Evolutionary conservation across 768 basidiomycete genomes (phyloP).

Genomic region (Mycena capillaripes): DNA sequence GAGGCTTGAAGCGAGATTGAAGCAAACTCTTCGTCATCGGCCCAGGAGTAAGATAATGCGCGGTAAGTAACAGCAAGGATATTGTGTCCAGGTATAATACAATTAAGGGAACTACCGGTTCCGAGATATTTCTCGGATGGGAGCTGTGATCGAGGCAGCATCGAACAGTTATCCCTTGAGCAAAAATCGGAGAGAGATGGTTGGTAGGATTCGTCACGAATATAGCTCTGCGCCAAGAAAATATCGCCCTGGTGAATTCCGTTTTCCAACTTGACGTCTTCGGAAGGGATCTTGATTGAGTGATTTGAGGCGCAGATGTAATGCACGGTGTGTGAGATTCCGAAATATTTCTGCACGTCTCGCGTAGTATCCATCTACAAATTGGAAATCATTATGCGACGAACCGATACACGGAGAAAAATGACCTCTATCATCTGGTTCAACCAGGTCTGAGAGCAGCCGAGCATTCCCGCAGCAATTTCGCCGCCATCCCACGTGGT

Average conservation of each 20-base stretch:
- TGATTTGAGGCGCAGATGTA: not conserved
- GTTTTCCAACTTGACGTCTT: not conserved
- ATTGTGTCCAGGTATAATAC: too few relatives aligned
- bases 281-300: not conserved
- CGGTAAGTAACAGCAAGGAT: too few relatives aligned
- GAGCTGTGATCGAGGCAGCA: too few relatives aligned
- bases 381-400: not conserved
- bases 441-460: conserved; percentile 22
- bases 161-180: too few relatives aligned
- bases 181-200: not conserved
- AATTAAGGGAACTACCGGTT: too few relatives aligned
- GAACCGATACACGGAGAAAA: not conserved
- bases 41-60: too few relatives aligned
- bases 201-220: not conserved
- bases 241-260: not conserved
- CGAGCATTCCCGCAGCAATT: not conserved
- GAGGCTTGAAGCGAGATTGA: too few relatives aligned
- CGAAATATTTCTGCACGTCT: conserved; percentile 7
- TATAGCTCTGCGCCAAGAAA: not conserved
- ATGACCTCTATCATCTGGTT: conserved; percentile 7
- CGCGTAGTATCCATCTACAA: not conserved
- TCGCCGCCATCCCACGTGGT: not conserved
- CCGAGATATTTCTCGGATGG: too few relatives aligned
- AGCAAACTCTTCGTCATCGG: too few relatives aligned
- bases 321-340: not conserved